phyloP scores from a whole-genome alignment of 179 eudicot genomes.

The Camellia oleifera region DNA sequence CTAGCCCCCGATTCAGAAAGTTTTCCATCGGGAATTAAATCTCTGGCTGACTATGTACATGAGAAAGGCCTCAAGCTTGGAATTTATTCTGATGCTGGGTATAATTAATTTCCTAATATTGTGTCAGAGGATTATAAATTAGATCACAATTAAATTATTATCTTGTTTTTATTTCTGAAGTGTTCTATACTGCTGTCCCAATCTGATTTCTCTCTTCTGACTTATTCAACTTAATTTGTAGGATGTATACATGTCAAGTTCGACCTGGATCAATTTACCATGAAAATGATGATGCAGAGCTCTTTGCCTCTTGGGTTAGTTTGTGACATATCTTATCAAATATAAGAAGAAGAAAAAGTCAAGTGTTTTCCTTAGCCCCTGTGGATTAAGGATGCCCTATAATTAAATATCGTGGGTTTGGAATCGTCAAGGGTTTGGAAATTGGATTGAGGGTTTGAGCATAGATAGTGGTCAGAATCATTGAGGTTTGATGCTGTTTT shows the following conservation, averaged over 20 bases:
- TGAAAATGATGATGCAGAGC: constrained; percentile 73
- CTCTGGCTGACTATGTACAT: constrained; percentile 92
- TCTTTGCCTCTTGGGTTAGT: constrained; percentile 97
- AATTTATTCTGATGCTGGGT: constrained; percentile 99
- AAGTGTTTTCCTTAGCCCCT: too few species aligned
- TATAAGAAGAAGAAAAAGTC: background rate
- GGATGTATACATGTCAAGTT: constrained; percentile 88
- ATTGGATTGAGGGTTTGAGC: background rate
- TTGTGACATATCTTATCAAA: constrained; percentile 12
- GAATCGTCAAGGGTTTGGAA: background rate
- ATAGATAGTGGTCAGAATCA: background rate
- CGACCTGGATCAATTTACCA: constrained; percentile 89
- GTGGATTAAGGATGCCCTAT: too few species aligned
- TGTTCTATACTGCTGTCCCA: constrained; percentile 5
- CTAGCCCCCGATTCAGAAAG: constrained; percentile 70
- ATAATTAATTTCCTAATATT: constrained; percentile 22
- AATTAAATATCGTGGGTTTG: background rate
- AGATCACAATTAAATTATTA: background rate
- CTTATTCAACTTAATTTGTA: constrained; percentile 26
- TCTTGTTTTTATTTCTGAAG: background rate
- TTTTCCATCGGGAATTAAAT: constrained; percentile 86
- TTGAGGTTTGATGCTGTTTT: background rate
- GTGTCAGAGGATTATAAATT: constrained; percentile 14
- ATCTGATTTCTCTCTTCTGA: constrained; percentile 6
- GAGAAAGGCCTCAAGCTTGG: constrained; percentile 90